Conservation (phyloP, 257 asterid species). For the Solanum megistacrolobum region DNA sequence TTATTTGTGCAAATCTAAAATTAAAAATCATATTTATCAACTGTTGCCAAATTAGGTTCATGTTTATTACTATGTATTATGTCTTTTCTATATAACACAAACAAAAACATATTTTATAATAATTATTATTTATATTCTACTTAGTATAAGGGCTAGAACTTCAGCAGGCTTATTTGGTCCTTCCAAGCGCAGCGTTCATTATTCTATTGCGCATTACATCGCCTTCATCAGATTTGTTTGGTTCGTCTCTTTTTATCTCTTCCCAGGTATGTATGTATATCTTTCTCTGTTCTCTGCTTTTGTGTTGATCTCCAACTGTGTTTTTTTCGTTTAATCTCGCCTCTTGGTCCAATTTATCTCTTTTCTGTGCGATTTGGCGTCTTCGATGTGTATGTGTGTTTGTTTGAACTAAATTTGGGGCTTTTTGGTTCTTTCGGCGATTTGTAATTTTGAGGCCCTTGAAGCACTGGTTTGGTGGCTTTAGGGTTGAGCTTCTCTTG, state of each 20-base stretch:
- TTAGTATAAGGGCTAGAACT: neutral
- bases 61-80: too few relatives aligned
- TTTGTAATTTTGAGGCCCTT: neutral
- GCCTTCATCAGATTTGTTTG: neutral
- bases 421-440: neutral
- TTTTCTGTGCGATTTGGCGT: neutral
- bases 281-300: neutral
- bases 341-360: neutral
- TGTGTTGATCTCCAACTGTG: neutral
- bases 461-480: neutral
- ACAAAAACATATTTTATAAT: too few relatives aligned
- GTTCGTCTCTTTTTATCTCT: neutral
- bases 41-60: too few relatives aligned
- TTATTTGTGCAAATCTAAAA: too few relatives aligned
- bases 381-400: neutral
- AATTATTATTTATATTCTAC: too few relatives aligned
- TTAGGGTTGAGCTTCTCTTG: neutral
- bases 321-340: neutral
- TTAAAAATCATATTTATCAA: too few relatives aligned
- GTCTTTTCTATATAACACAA: too few relatives aligned
- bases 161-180: neutral
- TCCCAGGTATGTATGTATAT: neutral
- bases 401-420: neutral
- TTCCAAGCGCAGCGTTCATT: neutral
- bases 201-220: neutral